Evolutionary conservation across 1,139 yeast genomes (phyloP).

Genomic region (Tardiomyces blankii): DNA sequence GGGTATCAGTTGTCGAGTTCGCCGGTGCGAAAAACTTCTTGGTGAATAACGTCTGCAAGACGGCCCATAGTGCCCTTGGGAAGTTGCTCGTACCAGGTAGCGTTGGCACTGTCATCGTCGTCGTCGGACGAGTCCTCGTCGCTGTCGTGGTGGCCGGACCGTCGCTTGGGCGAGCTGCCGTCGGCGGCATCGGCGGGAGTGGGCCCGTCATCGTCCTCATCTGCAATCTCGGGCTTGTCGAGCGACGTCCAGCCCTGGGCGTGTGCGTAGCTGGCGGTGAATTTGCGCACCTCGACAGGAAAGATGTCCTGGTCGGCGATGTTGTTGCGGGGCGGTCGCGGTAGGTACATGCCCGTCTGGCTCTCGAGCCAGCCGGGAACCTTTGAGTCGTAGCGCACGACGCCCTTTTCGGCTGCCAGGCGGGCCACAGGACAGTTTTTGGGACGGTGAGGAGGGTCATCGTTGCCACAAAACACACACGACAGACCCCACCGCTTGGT

Average conservation of each 20-base stretch:
- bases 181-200: not conserved
- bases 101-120: not conserved
- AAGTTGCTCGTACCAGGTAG: not conserved
- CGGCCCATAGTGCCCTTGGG: not conserved
- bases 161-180: not conserved
- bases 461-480: not conserved
- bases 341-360: not conserved
- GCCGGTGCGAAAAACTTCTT: not conserved
- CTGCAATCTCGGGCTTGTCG: not conserved
- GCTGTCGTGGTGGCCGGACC: not conserved
- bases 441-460: not conserved
- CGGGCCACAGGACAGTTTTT: not conserved
- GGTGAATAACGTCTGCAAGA: not conserved
- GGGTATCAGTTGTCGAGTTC: no score
- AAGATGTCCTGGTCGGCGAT: not conserved
- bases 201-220: not conserved
- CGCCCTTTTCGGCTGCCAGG: not conserved
- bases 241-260: not conserved
- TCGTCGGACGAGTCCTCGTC: not conserved
- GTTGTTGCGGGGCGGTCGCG: not conserved
- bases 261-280: not conserved
- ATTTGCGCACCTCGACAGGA: not conserved
- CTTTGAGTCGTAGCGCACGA: not conserved
- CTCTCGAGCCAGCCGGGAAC: not conserved
- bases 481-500: not conserved